phyloP scores from a whole-genome alignment of 164 flowering plant genomes.

The Piper betle region DNA sequence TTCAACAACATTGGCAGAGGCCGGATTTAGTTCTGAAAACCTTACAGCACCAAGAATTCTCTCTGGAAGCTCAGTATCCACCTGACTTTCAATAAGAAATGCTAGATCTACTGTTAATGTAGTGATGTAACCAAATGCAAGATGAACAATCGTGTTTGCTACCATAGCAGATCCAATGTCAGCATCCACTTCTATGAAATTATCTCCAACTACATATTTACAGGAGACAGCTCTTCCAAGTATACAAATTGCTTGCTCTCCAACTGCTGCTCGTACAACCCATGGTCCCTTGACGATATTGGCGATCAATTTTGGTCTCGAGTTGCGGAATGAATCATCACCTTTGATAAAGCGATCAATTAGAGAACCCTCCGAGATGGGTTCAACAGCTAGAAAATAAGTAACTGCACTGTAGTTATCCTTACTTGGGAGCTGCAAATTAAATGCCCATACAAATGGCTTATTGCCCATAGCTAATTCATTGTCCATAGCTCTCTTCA shows the following conservation, averaged over 20 bases:
- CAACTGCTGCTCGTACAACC: constrained; percentile 86
- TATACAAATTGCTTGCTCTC: constrained; percentile 86
- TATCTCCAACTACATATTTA: constrained; percentile 39
- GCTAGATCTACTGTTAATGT: constrained; percentile 80
- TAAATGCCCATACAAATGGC: constrained; percentile 88
- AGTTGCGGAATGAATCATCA: constrained; percentile 57
- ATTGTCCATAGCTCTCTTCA: constrained; percentile 47
- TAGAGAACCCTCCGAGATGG: constrained; percentile 60
- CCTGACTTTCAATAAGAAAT: constrained; percentile 78
- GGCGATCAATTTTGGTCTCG: constrained; percentile 81
- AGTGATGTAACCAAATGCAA: constrained; percentile 82
- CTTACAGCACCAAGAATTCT: constrained; percentile 67
- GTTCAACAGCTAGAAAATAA: constrained; percentile 43
- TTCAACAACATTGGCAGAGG: constrained; percentile 36
- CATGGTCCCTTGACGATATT: constrained; percentile 93
- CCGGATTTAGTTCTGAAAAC: constrained; percentile 68
- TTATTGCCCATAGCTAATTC: constrained; percentile 32
- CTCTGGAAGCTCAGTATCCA: constrained; percentile 77
- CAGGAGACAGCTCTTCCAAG: constrained; percentile 83
- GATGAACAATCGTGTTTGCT: constrained; percentile 85
- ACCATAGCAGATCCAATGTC: constrained; percentile 70
- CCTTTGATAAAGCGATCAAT: constrained; percentile 65
- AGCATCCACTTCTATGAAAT: constrained; percentile 50
- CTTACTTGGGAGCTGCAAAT: constrained; percentile 71
- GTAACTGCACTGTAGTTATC: constrained; percentile 79